Percentiles rank a stretch among this genome's conserved stretches.
Conservation (phyloP, 2,329 filamentous ascomycete species). For the Amauroascus niger region DNA sequence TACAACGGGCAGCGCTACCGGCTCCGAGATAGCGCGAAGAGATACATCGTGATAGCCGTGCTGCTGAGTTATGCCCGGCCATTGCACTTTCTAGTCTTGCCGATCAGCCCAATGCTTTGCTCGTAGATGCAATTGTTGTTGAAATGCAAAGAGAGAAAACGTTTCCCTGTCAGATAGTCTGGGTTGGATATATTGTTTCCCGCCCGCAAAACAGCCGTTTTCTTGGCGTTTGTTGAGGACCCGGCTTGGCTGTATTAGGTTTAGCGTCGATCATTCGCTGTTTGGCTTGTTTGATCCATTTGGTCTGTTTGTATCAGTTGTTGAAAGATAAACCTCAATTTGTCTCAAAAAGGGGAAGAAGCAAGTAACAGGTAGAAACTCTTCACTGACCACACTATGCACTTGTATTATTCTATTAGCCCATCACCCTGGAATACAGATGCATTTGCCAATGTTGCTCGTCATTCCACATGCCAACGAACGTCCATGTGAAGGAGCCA, state of each 20-base stretch:
- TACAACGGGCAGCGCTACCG: constrained; percentile 2
- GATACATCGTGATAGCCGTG: constrained; percentile 5
- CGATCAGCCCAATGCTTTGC: background rate
- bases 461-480: background rate
- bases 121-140: background rate
- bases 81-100: background rate
- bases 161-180: background rate
- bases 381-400: background rate
- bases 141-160: background rate
- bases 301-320: too few species aligned
- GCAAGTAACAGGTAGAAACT: too few species aligned
- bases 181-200: too few species aligned
- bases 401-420: background rate
- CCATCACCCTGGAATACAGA: background rate
- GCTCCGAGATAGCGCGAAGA: background rate
- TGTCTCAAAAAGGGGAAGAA: too few species aligned
- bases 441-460: background rate
- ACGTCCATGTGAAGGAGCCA: background rate
- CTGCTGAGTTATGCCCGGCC: background rate
- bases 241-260: background rate
- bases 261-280: background rate
- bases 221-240: constrained; percentile 3
- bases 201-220: too few species aligned
- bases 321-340: too few species aligned
- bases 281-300: too few species aligned